Percentiles rank a stretch among this genome's conserved stretches.
Conservation (phyloP, 768 basidiomycete species). For the Antrodiella citrinella region DNA sequence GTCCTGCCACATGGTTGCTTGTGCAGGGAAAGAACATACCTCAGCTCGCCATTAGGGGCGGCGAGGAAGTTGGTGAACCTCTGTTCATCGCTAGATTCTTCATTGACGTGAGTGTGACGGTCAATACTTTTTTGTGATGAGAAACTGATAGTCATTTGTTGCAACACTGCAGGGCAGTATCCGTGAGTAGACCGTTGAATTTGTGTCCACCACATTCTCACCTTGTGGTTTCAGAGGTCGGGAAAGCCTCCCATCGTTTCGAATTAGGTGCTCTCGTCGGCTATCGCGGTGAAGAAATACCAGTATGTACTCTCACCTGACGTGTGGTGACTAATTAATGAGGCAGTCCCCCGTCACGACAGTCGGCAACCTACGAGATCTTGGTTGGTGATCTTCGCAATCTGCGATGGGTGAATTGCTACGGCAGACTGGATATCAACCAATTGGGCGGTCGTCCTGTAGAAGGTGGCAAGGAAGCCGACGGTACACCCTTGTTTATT, state of each 20-base stretch:
- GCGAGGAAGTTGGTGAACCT: constrained; percentile 40
- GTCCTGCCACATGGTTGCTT: constrained; percentile 55
- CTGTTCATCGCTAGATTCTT: constrained; percentile 56
- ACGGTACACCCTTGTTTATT: constrained; percentile 54
- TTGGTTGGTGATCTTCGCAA: constrained; percentile 55
- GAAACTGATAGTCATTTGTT: constrained; percentile 2
- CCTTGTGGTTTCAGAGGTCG: constrained; percentile 38
- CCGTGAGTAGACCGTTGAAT: constrained; percentile 28
- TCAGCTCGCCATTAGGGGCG: constrained; percentile 45
- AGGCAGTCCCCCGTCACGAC: no score
- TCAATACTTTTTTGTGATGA: neutral
- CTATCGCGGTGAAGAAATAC: constrained; percentile 47
- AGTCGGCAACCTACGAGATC: constrained; percentile 58
- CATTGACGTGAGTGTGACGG: constrained; percentile 37
- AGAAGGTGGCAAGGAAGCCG: constrained; percentile 58
- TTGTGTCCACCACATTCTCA: neutral
- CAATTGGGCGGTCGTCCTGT: constrained; percentile 44
- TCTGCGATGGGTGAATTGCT: constrained; percentile 48
- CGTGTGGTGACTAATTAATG: neutral
- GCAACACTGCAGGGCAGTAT: constrained; percentile 37
- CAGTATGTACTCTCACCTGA: constrained; percentile 31
- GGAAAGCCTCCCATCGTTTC: constrained; percentile 53
- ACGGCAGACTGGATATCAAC: constrained; percentile 37
- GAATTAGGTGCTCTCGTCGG: constrained; percentile 60
- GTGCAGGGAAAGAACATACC: constrained; percentile 55